phyloP scores from a whole-genome alignment of 495 filamentous ascomycete genomes.

The Podospora comata region DNA sequence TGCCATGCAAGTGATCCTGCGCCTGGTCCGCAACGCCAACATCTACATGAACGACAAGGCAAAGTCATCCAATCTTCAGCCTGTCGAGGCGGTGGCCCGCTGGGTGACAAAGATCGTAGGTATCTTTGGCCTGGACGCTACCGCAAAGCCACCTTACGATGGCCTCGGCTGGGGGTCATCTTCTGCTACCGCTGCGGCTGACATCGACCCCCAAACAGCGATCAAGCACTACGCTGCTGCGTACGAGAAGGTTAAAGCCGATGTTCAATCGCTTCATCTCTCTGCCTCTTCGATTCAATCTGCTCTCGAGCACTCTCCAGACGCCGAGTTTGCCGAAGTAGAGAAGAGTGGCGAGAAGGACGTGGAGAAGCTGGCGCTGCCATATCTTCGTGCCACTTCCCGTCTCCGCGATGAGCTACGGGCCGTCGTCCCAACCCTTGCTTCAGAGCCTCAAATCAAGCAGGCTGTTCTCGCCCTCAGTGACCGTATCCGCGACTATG shows the following conservation, averaged over 20 bases:
- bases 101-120: conserved; percentile 84
- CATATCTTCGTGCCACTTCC: conserved; percentile 63
- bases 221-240: conserved; percentile 46
- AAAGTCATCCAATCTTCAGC: conserved; percentile 48
- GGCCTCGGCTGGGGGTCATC: conserved; percentile 81
- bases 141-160: conserved; percentile 53
- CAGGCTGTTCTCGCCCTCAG: conserved; percentile 64
- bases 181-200: conserved; percentile 55
- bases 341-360: conserved; percentile 41
- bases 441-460: conserved; percentile 47
- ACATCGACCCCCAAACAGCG: conserved; percentile 41
- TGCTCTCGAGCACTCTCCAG: conserved; percentile 38
- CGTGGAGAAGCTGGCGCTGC: conserved; percentile 53
- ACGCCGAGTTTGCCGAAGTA: conserved; percentile 41
- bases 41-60: conserved; percentile 58
- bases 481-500: conserved; percentile 74
- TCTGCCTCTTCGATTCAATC: conserved; percentile 28
- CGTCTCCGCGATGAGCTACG: conserved; percentile 66
- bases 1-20: conserved; percentile 70
- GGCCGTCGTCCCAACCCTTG: conserved; percentile 51
- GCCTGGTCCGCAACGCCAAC: conserved; percentile 73
- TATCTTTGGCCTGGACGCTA: conserved; percentile 81
- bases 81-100: conserved; percentile 59
- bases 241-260: conserved; percentile 38
- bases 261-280: conserved; percentile 39